phyloP scores from a whole-genome alignment of 495 filamentous ascomycete species.

The Neurospora pannonica region DNA sequence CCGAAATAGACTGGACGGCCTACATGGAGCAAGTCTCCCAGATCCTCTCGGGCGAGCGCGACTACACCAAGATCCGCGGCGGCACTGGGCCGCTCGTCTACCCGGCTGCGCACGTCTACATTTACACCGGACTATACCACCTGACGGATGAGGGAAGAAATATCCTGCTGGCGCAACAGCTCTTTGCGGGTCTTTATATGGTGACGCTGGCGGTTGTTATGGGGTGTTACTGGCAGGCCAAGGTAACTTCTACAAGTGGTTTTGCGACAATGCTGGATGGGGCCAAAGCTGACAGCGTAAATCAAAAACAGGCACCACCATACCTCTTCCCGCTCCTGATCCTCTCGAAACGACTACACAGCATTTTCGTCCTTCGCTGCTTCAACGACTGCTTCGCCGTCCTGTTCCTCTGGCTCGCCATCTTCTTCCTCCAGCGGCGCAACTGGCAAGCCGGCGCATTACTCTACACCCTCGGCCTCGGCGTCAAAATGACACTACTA shows the following conservation, averaged over 20 bases:
- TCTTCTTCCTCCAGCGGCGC: constrained; percentile 64
- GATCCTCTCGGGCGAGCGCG: constrained; percentile 71
- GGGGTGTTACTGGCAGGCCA: constrained; percentile 68
- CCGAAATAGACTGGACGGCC: constrained; percentile 94
- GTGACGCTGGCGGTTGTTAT: constrained; percentile 65
- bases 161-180: constrained; percentile 67
- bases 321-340: constrained; percentile 83
- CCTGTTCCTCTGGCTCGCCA: constrained; percentile 68
- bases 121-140: constrained; percentile 70
- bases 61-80: constrained; percentile 79
- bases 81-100: constrained; percentile 91
- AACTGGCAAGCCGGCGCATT: constrained; percentile 63
- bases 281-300: neutral
- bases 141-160: constrained; percentile 68
- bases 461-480: constrained; percentile 69
- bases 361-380: constrained; percentile 80
- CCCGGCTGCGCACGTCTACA: constrained; percentile 86
- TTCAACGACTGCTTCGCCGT: constrained; percentile 93
- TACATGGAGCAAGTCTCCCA: constrained; percentile 91
- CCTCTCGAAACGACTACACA: constrained; percentile 86
- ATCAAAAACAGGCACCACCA: constrained; percentile 56
- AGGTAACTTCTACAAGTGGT: constrained; percentile 30
- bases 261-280: neutral
- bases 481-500: constrained; percentile 86
- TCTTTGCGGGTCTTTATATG: constrained; percentile 75